phyloP scores from a whole-genome alignment of 495 filamentous ascomycete genomes.

The Annulohypoxylon nitens region DNA sequence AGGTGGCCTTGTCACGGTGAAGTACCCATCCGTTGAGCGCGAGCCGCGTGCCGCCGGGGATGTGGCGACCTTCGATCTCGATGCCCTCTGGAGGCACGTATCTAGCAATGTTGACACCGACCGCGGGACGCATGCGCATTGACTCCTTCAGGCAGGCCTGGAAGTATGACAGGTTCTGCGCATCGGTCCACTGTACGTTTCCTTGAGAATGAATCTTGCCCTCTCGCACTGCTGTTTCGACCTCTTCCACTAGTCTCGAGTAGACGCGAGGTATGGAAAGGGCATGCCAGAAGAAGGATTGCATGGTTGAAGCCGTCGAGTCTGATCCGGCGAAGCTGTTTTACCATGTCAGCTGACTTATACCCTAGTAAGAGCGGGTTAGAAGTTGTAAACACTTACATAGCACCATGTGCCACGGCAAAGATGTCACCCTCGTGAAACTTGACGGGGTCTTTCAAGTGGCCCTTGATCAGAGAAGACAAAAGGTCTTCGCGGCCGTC shows the following conservation, averaged over 20 bases:
- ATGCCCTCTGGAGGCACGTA: slow-evolving; percentile 66
- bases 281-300: slow-evolving; percentile 67
- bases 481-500: slow-evolving; percentile 65
- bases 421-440: slow-evolving; percentile 67
- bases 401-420: slow-evolving; percentile 66
- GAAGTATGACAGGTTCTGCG: slow-evolving; percentile 68
- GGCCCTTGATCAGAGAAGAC: slow-evolving; percentile 61
- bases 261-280: slow-evolving; percentile 61
- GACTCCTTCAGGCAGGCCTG: slow-evolving; percentile 76
- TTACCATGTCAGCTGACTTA: slow-evolving; percentile 17
- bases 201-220: slow-evolving; percentile 58
- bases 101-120: slow-evolving; percentile 67
- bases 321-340: slow-evolving; percentile 71
- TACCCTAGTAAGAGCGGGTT: background rate
- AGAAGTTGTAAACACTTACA: slow-evolving; percentile 53
- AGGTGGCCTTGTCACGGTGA: slow-evolving; percentile 66
- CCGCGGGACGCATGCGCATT: slow-evolving; percentile 73
- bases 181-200: slow-evolving; percentile 61
- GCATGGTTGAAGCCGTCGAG: slow-evolving; percentile 71
- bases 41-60: slow-evolving; percentile 65
- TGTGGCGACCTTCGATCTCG: slow-evolving; percentile 64
- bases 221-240: slow-evolving; percentile 55
- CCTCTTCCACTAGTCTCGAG: slow-evolving; percentile 58
- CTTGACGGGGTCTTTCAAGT: slow-evolving; percentile 59
- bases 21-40: slow-evolving; percentile 69